Evolutionary conservation across 805 yeast species (phyloP).

Genomic region (Grigorovia transvaalensis): DNA sequence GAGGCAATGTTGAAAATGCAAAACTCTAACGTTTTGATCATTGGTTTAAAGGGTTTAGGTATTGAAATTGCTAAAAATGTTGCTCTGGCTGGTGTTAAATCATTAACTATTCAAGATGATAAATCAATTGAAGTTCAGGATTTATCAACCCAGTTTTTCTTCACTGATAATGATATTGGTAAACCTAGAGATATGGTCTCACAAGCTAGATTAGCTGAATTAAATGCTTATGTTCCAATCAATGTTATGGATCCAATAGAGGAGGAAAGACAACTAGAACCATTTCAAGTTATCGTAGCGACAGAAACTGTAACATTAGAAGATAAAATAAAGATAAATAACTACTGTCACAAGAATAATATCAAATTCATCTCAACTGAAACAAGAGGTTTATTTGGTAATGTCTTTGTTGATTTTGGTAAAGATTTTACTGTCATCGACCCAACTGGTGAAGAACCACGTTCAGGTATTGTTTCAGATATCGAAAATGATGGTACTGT

Average conservation of each 20-base stretch:
- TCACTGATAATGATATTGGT: slow-evolving; percentile 64
- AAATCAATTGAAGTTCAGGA: slow-evolving; percentile 54
- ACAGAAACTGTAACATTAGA: slow-evolving; percentile 60
- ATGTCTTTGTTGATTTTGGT: slow-evolving; percentile 85
- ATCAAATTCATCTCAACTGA: slow-evolving; percentile 78
- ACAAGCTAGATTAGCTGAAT: slow-evolving; percentile 59
- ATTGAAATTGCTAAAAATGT: slow-evolving; percentile 94
- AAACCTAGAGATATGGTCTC: slow-evolving; percentile 64
- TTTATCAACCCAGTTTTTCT: slow-evolving; percentile 82
- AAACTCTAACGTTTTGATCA: slow-evolving; percentile 77
- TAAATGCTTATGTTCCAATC: slow-evolving; percentile 86
- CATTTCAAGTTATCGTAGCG: slow-evolving; percentile 74
- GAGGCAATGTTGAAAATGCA: slow-evolving; percentile 99
- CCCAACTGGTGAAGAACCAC: slow-evolving; percentile 87
- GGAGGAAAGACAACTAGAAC: slow-evolving; percentile 38
- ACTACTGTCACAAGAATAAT: slow-evolving; percentile 58
- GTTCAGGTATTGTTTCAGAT: slow-evolving; percentile 77
- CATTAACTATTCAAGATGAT: slow-evolving; percentile 79
- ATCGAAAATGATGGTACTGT: slow-evolving; percentile 83
- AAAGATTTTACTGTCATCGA: slow-evolving; percentile 69
- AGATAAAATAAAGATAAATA: slow-evolving; percentile 65
- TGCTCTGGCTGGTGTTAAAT: slow-evolving; percentile 94
- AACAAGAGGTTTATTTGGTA: slow-evolving; percentile 80
- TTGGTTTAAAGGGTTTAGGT: slow-evolving; percentile 90
- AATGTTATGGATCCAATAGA: slow-evolving; percentile 48